Conservation (phyloP, 805 yeast species). For the Geotrichum ghanense region DNA sequence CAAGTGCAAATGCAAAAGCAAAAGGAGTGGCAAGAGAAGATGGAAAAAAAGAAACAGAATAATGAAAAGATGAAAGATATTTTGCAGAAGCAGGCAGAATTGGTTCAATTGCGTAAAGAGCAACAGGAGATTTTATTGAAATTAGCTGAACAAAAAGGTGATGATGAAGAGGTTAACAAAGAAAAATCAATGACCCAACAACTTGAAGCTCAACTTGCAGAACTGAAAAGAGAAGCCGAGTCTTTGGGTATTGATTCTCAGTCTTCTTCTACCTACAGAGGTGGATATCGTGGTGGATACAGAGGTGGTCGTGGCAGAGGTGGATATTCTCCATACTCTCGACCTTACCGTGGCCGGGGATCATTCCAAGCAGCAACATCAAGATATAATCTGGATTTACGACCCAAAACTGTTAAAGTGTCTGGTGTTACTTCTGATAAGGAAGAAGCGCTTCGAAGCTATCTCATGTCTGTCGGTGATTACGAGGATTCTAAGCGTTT, state of each 20-base stretch:
- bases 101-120: slow-evolving; percentile 25
- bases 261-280: slow-evolving; percentile 5
- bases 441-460: slow-evolving; percentile 25
- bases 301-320: slow-evolving; percentile 13
- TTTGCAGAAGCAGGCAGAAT: slow-evolving; percentile 26
- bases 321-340: slow-evolving; percentile 16
- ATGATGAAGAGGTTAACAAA: slow-evolving; percentile 12
- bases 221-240: slow-evolving; percentile 26
- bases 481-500: slow-evolving; percentile 15
- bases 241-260: slow-evolving; percentile 19
- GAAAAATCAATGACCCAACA: slow-evolving; percentile 17
- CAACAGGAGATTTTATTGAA: slow-evolving; percentile 15
- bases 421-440: slow-evolving; percentile 20
- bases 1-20: slow-evolving; percentile 31
- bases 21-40: slow-evolving; percentile 26
- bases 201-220: slow-evolving; percentile 24
- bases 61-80: slow-evolving; percentile 24
- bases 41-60: slow-evolving; percentile 23
- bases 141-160: slow-evolving; percentile 15
- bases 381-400: slow-evolving; percentile 25
- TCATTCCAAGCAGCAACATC: slow-evolving; percentile 13
- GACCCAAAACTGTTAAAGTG: slow-evolving; percentile 28
- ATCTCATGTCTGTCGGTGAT: slow-evolving; percentile 20
- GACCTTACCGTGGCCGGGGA: slow-evolving; percentile 18
- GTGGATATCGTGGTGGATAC: slow-evolving; percentile 17